phyloP scores from a whole-genome alignment of 2,329 filamentous ascomycete species.

The Chaetomiaceae sp. region DNA sequence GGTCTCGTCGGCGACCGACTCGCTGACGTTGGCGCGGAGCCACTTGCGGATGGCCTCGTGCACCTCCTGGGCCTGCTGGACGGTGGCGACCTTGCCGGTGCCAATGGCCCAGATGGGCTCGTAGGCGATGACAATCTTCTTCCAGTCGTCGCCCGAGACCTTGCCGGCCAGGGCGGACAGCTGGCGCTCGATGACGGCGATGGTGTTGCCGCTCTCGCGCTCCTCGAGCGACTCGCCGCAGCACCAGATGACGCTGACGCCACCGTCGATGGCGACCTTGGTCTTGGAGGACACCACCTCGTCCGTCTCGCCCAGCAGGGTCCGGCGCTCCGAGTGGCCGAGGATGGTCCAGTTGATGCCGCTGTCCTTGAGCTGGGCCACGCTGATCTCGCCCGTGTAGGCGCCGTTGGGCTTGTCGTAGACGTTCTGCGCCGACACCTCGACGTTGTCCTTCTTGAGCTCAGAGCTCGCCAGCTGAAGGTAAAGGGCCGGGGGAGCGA shows the following conservation, averaged over 20 bases:
- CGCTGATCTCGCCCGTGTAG: constrained; percentile 95
- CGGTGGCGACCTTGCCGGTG: constrained; percentile 88
- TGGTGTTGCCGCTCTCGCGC: constrained; percentile 79
- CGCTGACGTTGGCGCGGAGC: constrained; percentile 72
- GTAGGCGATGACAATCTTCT: constrained; percentile 92
- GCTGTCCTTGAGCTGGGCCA: constrained; percentile 83
- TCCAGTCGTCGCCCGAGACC: constrained; percentile 66
- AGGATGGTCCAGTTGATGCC: constrained; percentile 86
- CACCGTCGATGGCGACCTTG: constrained; percentile 83
- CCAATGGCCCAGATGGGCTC: constrained; percentile 97
- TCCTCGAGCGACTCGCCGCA: constrained; percentile 94
- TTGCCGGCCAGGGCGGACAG: constrained; percentile 70
- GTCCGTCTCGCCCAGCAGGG: constrained; percentile 82
- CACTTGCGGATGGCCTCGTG: constrained; percentile 88
- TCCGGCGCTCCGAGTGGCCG: constrained; percentile 92
- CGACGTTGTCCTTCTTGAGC: constrained; percentile 63
- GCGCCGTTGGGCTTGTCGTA: constrained; percentile 96
- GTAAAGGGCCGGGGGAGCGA: constrained; percentile 87
- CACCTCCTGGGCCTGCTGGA: constrained; percentile 87
- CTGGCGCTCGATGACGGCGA: constrained; percentile 80
- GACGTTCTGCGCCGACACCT: constrained; percentile 93
- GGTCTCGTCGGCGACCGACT: constrained; percentile 75
- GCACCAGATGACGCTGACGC: constrained; percentile 90
- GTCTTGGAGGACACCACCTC: constrained; percentile 87
- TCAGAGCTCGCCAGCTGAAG: constrained; percentile 79